A percentile compares a stretch with the other conserved stretches of the same genome.
These are phyloP conservation scores for Skeletonema grethae DNA, from an alignment of 108 stramenopile species.

Conservation along the genomic window DNA sequence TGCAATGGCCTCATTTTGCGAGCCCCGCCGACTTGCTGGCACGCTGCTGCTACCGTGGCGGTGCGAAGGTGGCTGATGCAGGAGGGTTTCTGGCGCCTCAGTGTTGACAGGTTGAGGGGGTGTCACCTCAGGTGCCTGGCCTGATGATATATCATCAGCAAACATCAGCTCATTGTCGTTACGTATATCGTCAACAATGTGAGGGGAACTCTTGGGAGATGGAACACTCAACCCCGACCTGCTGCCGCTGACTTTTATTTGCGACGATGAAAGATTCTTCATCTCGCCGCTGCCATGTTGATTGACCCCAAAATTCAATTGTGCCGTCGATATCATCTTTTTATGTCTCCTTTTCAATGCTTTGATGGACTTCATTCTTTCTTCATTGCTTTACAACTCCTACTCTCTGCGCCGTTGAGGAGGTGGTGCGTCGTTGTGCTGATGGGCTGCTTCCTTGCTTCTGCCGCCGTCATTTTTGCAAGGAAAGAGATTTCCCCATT, in stretches of 20 bases:
- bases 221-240: neutral
- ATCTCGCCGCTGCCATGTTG: neutral
- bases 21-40: conserved; percentile 6
- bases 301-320: neutral
- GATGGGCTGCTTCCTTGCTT: too few species aligned
- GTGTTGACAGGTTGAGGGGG: neutral
- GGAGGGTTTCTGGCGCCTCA: neutral
- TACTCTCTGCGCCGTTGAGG: too few species aligned
- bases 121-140: neutral
- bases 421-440: too few species aligned
- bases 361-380: too few species aligned
- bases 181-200: conserved; percentile 32
- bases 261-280: neutral
- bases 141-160: conserved; percentile 7
- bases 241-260: neutral
- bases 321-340: too few species aligned
- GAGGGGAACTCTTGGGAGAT: conserved; percentile 2
- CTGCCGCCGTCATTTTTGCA: too few species aligned
- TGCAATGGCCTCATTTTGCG: conserved; percentile 13
- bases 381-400: too few species aligned
- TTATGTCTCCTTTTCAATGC: too few species aligned
- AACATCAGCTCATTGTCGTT: conserved; percentile 27
- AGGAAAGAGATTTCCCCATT: too few species aligned
- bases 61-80: neutral
- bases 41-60: neutral